These are phyloP conservation scores for Heteromeles arbutifolia DNA, from an alignment of 306 rosid species.

Conservation along the genomic window DNA sequence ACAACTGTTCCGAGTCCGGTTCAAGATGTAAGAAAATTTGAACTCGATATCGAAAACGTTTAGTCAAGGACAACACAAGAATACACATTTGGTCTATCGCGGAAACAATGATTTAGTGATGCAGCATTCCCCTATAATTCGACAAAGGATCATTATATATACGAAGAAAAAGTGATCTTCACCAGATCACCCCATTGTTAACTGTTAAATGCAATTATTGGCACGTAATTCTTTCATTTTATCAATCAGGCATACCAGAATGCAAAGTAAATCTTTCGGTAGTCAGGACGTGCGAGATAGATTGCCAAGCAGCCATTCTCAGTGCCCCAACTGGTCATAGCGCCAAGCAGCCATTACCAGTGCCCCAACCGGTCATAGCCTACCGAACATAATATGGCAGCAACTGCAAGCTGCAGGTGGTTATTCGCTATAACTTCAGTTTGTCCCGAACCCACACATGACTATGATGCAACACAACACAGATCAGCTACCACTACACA, in stretches of 20 bases:
- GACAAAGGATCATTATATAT: background rate
- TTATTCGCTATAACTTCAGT: slow-evolving; percentile 24
- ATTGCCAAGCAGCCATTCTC: slow-evolving; percentile 32
- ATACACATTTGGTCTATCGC: too few species aligned
- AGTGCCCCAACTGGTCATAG: background rate
- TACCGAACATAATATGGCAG: slow-evolving; percentile 41
- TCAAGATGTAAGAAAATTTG: too few species aligned
- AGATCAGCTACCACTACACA: slow-evolving; percentile 55
- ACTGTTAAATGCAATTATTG: too few species aligned
- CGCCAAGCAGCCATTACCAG: slow-evolving; percentile 33
- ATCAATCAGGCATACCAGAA: background rate
- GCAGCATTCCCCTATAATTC: too few species aligned
- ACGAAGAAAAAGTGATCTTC: background rate
- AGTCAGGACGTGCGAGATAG: slow-evolving; percentile 11
- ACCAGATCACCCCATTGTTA: background rate
- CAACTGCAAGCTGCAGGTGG: slow-evolving; percentile 35
- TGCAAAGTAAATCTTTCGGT: background rate
- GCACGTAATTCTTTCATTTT: too few species aligned
- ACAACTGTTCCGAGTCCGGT: too few species aligned
- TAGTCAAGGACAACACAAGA: too few species aligned
- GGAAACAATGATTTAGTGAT: too few species aligned
- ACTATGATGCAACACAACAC: slow-evolving; percentile 27
- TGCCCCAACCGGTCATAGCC: slow-evolving; percentile 26
- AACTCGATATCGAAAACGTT: too few species aligned
- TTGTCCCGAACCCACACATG: slow-evolving; percentile 23